Evolutionary conservation across 202 grass and related monocot genomes (phyloP).

Genomic region (Carex arenaria): DNA sequence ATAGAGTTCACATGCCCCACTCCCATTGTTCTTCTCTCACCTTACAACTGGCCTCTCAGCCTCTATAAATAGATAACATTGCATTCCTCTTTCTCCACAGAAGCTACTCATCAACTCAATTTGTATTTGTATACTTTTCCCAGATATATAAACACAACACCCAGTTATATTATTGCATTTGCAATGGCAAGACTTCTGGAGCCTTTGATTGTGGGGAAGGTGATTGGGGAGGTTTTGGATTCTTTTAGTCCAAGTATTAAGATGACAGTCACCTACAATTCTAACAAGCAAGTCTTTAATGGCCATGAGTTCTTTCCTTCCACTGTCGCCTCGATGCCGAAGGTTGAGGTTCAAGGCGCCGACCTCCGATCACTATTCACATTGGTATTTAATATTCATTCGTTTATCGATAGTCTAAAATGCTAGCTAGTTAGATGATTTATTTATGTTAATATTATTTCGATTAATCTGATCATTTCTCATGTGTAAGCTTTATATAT

Average conservation of each 20-base stretch:
- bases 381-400: conserved; percentile 40
- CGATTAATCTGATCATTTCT: not conserved
- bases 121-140: not conserved
- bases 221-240: conserved; percentile 88
- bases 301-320: conserved; percentile 94
- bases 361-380: conserved; percentile 87
- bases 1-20: not conserved
- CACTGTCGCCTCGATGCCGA: conserved; percentile 48
- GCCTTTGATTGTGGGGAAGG: conserved; percentile 72
- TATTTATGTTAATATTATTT: not conserved
- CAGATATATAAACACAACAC: conserved; percentile 5
- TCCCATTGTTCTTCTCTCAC: conserved; percentile 5
- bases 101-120: not conserved
- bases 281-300: conserved; percentile 83
- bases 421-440: not conserved
- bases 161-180: not conserved
- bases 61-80: conserved; percentile 21
- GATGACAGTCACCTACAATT: conserved; percentile 69
- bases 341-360: conserved; percentile 66
- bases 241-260: conserved; percentile 66
- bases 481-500: conserved; percentile 2
- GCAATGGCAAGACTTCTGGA: conserved; percentile 65
- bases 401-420: not conserved
- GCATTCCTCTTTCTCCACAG: not conserved
- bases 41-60: conserved; percentile 11